These are phyloP conservation scores for Comarum palustre DNA, from an alignment of 306 rosid species.

Conservation along the genomic window DNA sequence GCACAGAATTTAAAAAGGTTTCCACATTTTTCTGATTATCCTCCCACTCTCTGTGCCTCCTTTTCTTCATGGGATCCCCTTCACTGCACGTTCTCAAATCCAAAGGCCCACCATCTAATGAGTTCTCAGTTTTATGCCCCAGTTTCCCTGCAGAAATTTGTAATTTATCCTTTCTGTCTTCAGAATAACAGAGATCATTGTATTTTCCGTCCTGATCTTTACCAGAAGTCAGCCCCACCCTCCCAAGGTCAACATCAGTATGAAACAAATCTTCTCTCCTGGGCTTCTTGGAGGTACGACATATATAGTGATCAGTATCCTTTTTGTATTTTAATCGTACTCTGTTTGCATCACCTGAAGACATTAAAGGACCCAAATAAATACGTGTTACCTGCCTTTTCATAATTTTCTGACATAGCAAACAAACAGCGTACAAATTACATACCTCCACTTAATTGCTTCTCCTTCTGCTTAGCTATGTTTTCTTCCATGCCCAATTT, in stretches of 20 bases:
- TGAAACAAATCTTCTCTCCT: constrained; percentile 38
- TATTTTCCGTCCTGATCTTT: constrained; percentile 42
- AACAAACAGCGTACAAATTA: constrained; percentile 21
- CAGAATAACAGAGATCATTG: constrained; percentile 43
- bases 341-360: constrained; percentile 45
- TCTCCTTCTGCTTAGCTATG: constrained; percentile 43
- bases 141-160: constrained; percentile 39
- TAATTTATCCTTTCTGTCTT: constrained; percentile 26
- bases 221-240: constrained; percentile 35
- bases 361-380: constrained; percentile 6
- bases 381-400: constrained; percentile 8
- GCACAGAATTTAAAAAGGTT: constrained; percentile 24
- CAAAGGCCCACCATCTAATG: constrained; percentile 35
- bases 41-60: constrained; percentile 48
- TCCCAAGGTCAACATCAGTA: constrained; percentile 33
- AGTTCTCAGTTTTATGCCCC: constrained; percentile 38
- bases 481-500: constrained; percentile 38
- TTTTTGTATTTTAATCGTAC: constrained; percentile 46
- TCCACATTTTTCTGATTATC: constrained; percentile 39
- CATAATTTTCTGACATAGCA: neutral
- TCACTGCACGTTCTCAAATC: constrained; percentile 22
- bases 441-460: constrained; percentile 45
- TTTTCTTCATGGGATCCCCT: constrained; percentile 47
- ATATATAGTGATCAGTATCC: constrained; percentile 44
- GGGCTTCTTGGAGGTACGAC: constrained; percentile 42